Evolutionary conservation across 2,329 filamentous ascomycete genomes (phyloP), one percentile per base, ranked within the genome.

Genomic region (Dactylellina parvicollis): DNA sequence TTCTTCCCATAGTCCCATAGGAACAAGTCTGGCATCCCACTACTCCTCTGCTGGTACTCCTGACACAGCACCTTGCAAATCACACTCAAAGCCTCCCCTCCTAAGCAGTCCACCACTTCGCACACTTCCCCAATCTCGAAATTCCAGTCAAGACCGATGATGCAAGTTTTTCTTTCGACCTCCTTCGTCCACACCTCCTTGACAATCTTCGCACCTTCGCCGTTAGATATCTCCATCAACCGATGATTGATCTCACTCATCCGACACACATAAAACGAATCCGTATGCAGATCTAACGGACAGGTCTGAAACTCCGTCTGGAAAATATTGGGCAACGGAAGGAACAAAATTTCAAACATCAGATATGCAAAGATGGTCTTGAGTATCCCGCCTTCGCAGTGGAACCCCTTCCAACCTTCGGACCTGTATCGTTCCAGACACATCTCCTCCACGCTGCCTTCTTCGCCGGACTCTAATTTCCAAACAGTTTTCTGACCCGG

Each of bases 281-380:
- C 95, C 0, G 93, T 96, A 79, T 96, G 90, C 4, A 99, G 83
- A 80, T 99, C 95, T 2, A 99, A 83, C 0, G 95, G 95, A 78
- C 92, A 96, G 0, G 92, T 96, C 81, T 99, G 95, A 79, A 92
- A 99, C 0, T 90, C 87, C 4, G 95, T 99, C 80, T 98, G 94
- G 80, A 99, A 99, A 62, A 99, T 94, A 77, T 98, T 96, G 24
- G 95, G 94, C 3, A 98, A 87, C 80, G 96, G 96, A 24, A 92
- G 84, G 81, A 98, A 98, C 4, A 99, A 83, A 22, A 98, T 87
- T 80, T 99, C 94, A 83, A 89, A 95, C 83, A 98, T 96, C 16
- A 99, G 86, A 79, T 95, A 94, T 12, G 89, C 90, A 80, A 93
- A 93, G 24, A 99, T 83, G 0, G 95, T 99, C n/a, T 92, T 88